Evolutionary conservation across 805 yeast genomes (phyloP), one percentile per base, ranked within the genome.

Genomic region (Kluyveromyces starmeri): DNA sequence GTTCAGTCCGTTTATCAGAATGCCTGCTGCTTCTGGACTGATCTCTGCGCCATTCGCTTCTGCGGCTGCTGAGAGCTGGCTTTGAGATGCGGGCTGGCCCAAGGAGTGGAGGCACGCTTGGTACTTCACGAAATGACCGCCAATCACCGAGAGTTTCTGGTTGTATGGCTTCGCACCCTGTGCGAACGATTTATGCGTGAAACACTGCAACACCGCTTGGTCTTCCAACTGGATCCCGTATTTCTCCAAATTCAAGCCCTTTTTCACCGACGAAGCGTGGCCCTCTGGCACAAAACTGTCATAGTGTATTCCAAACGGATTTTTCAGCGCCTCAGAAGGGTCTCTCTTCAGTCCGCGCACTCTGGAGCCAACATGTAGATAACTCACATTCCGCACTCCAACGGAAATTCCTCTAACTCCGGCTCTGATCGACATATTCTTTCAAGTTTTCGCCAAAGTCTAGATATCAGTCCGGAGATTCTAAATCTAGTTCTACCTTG

Each of bases 181-280:
- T 4, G 94, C 94, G 67, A 86, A 89, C 15, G 95, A 83, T 62
- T 89, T 89, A 63, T 89, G 96, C 5, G 96, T 88, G 48, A 88
- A 64, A 26, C 83, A 76, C 62, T 89, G 97, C 41, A 85, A 64
- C 15, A 80, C 61, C 39, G 80, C 45, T 5, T 68, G 67, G 48
- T 83, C 81, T 4, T 79, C 66, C 27, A 88, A 62, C 27, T 64
- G 44, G 9, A 57, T 47, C 14, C 43, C 43, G 35, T 42, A 47
- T 27, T 47, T 36, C 12, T 41, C 39, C n/a, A 57, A 41, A 16
- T 48, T 44, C 32, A 57, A 40, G 8, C 28, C 38, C 5, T 41
- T 28, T 29, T 46, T 43, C n/a, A 55, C 50, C 20, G 38, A 41
- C 15, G 41, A 43, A 7, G 48, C 44, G 48, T 66, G 77, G 40